Evolutionary conservation across 2,329 filamentous ascomycete genomes (phyloP), one percentile per base, ranked within the genome.

Genomic region (Aspergillus melleus): DNA sequence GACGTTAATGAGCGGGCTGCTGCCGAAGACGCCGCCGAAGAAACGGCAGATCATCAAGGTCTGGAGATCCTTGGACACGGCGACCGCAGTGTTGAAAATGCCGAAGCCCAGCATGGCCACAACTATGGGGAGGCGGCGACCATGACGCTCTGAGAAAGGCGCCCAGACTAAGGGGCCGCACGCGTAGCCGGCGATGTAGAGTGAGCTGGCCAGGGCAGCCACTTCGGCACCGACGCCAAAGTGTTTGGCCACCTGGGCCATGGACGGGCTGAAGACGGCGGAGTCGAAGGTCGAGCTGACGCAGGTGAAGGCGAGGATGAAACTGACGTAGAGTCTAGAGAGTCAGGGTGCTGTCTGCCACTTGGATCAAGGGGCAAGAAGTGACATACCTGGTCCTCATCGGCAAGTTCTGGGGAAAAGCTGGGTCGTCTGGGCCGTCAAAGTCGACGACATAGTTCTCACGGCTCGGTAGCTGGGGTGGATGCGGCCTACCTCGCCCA

Each of bases 261-360:
- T 89, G 5, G 87, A 87, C 29, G 85, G 77, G 3, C 87, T 89
- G 76, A 90, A 91, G 68, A 91, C 86, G 73, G 84, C 87, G 2
- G 70, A 72, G 1, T 78, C 79, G 58, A 84, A 83, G 1, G 81
- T 80, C 49, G 79, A 83, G 42, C 64, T 65, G 30, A 64, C 60
- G 47, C 64, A 57, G 32, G 61, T 58, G n/a, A 62, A 67, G 29
- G 61, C 60, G 22, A 65, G 61, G 20, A 65, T 65, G 22, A 52
- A 52, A 47, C 63, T 63, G 26, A 59, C 60, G 51, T 59, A 60
- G 6, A 50, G 70, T 76, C 11, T 75, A 4, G 26, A 29, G 26
- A 29, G 26, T 29, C 26, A 29, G 26, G 26, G 8, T 9, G 26
- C 26, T 29, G 26, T 29, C 26, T 29, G 6, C 26, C 26, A 29